These are phyloP conservation scores for Neopestalotiopsis clavispora DNA, from an alignment of 2,329 filamentous ascomycete genomes.

Conservation along the genomic window DNA sequence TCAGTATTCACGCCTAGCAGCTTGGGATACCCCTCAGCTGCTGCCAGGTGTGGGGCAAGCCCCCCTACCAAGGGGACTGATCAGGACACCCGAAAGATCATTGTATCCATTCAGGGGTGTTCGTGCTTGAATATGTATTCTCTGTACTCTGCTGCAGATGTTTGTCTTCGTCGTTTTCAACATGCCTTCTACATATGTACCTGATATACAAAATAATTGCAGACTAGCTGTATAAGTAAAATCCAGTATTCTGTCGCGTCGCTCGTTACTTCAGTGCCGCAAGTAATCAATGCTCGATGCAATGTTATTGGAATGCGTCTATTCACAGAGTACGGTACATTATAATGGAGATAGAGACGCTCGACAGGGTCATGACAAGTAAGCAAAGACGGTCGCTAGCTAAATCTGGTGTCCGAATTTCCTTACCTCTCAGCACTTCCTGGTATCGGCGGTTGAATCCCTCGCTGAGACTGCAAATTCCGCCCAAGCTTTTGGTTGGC, in stretches of 20 bases:
- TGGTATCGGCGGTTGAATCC: background rate
- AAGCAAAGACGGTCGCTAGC: background rate
- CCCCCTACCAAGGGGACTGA: background rate
- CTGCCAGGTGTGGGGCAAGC: conserved; percentile 1
- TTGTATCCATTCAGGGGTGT: background rate
- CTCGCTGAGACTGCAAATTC: background rate
- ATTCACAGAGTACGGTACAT: no score
- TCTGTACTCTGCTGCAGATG: background rate
- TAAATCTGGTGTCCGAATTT: conserved; percentile 3
- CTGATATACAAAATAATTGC: no score
- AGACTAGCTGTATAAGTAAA: no score
- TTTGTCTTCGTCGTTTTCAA: background rate
- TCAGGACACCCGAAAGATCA: background rate
- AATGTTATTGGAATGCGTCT: no score
- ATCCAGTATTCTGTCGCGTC: no score
- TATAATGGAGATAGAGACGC: background rate
- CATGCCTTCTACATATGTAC: no score
- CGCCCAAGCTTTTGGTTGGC: conserved; percentile 14
- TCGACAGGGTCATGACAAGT: background rate
- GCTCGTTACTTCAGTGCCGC: no score
- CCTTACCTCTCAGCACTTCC: background rate
- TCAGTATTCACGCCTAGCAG: background rate
- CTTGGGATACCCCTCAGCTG: conserved; percentile 5
- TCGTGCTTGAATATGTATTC: background rate
- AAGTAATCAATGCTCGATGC: no score